Evolutionary conservation across 768 basidiomycete species (phyloP), one percentile per base, ranked within the genome.

Genomic region (Hemileccinum impolitum): DNA sequence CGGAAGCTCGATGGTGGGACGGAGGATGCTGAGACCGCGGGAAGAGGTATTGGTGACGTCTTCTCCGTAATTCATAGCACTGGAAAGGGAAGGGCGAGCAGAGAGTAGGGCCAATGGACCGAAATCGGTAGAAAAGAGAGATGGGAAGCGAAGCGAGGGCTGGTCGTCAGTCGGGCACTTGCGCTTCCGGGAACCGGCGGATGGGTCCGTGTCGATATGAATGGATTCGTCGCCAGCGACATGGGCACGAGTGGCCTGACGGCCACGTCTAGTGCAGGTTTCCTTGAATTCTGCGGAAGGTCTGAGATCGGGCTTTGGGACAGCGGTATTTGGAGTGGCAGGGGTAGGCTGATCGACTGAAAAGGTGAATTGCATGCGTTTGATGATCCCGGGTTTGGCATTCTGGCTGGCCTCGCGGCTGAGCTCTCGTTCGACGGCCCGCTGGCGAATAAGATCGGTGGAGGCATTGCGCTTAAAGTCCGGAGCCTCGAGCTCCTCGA

Each of bases 301-400:
- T 60, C 80, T 81, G 19, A 80, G 69, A 64, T 84, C 81, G 6
- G 84, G 85, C 64, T 85, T 87, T 60, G 79, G 77, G 55, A 78
- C 77, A 19, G 50, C 32, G 18, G 70, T 58, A 51, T 74, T 75
- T 14, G 76, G 68, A 14, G 65, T 65, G 18, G 77, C 63, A 2
- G 77, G 73, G 14, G 72, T 59, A 15, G 84, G 85, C 51, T 85
- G 82, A 68, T 91, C 90, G 56, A 91, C 76, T 56, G 85, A 85
- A 67, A 92, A 92, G 1, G 89, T 92, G 70, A 90, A 92, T 58
- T 93, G 90, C 88, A 91, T 90, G 39, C 89, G 82, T 56, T 89
- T 86, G 70, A 91, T 87, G 43, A 78, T 85, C 13, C 86, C 87
- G 6, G 84, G 82, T 48, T 74, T 72, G 23, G 79, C 75, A 53